Evolutionary conservation across 139 green algal genomes (phyloP), one percentile per base, ranked within the genome.

Genomic region (Coelastrella sp.): DNA sequence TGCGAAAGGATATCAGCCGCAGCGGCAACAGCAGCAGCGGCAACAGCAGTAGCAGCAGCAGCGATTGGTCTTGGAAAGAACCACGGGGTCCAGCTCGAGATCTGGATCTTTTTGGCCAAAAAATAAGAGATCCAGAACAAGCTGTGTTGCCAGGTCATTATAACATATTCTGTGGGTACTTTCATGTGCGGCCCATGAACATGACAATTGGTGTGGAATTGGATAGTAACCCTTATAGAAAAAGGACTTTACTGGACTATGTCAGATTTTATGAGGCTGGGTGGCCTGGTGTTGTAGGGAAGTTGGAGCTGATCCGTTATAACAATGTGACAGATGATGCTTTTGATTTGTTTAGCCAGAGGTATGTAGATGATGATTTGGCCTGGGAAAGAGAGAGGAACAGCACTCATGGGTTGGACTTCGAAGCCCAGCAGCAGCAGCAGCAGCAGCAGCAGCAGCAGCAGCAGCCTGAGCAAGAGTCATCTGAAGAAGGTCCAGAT

Each of bases 161-260:
- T 12, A 22, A 86, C 8, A 17, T 60, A 7, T 85, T 85, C 9
- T 86, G 81, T 75, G 24, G 81, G 6, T 86, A 86, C n/a, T 86
- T 58, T 15, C 60, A 86, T 57, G 81, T 86, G 11, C 9, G 58
- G 9, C 81, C 81, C 7, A 57, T 17, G 27, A 56, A 57, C 12
- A 86, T 86, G 81, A n/a, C n/a, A n/a, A 74, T 86, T 60, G 60
- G 59, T 74, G 59, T 63, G 20, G 56, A 85, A 7, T 19, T 24
- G 6, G 10, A 15, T 0, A 19, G 20, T 12, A 60, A n/a, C 17
- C 49, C 27, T 22, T 82, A 56, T 17, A 22, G 12, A 6, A 14
- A 70, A 19, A 83, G 15, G 9, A 83, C 7, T 14, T 20, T 70
- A 70, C 9, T 17, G 15, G 63, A 70, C 12, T 70, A 70, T 17